A percentile compares a stretch with the other conserved stretches of the same genome.
phyloP scores from a whole-genome alignment of 768 basidiomycete genomes.

The Tulasnella sp. region DNA sequence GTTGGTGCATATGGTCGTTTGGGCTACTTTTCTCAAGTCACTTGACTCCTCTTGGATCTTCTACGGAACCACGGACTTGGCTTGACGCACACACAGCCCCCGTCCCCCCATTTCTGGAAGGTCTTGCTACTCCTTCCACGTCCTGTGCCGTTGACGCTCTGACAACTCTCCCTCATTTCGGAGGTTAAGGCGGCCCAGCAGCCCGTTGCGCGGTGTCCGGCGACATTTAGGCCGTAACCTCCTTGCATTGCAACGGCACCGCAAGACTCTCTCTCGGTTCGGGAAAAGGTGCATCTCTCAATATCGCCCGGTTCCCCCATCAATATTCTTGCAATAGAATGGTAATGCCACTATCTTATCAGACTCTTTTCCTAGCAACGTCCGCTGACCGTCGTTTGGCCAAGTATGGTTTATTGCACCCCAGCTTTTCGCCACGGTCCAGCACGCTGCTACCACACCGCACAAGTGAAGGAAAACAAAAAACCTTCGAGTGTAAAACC shows the following conservation, averaged over 20 bases:
- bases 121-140: background rate
- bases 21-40: background rate
- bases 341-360: background rate
- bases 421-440: background rate
- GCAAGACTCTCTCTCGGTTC: background rate
- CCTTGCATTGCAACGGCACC: background rate
- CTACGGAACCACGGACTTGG: constrained; percentile 2
- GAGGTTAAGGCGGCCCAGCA: background rate
- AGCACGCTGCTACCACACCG: background rate
- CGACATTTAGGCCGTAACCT: constrained; percentile 3
- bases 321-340: background rate
- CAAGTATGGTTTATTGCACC: background rate
- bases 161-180: background rate
- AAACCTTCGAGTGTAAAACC: background rate
- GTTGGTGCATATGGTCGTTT: background rate
- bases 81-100: background rate
- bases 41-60: background rate
- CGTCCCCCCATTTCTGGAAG: constrained; percentile 13
- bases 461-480: background rate
- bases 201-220: background rate
- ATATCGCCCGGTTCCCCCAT: background rate
- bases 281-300: background rate
- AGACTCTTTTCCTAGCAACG: background rate
- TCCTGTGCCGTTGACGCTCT: background rate
- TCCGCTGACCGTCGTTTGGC: background rate